Conservation (phyloP, 2,329 filamentous ascomycete genomes). For the Beauveria pseudobassiana region DNA sequence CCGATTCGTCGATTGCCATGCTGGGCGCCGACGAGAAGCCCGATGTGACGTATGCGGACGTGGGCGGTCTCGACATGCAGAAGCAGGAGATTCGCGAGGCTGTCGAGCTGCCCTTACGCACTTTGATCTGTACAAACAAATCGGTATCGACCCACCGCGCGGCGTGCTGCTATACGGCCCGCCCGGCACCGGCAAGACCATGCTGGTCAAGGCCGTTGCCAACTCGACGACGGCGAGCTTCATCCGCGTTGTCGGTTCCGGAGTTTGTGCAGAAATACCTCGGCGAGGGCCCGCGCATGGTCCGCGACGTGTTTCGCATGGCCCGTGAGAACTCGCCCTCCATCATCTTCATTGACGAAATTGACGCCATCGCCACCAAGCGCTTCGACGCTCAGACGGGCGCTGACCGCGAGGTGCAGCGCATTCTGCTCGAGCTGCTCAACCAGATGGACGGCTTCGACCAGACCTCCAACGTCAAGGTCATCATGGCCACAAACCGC, state of each 20-base stretch:
- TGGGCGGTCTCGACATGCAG: slow-evolving; percentile 97
- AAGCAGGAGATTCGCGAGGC: slow-evolving; percentile 99
- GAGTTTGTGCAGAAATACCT: slow-evolving; percentile 99
- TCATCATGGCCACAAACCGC: slow-evolving; percentile 99
- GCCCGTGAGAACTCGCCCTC: slow-evolving; percentile 95
- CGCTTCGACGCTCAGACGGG: slow-evolving; percentile 98
- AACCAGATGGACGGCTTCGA: slow-evolving; percentile 99
- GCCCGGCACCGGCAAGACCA: slow-evolving; percentile 92
- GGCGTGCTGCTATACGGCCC: slow-evolving; percentile 95
- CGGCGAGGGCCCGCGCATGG: slow-evolving; percentile 96
- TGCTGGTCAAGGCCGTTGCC: slow-evolving; percentile 96
- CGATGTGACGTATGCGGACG: slow-evolving; percentile 95
- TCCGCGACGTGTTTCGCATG: slow-evolving; percentile 98
- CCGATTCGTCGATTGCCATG: slow-evolving; percentile 98
- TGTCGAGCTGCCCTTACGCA: slow-evolving; percentile 95
- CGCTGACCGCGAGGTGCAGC: slow-evolving; percentile 95
- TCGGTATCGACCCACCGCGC: slow-evolving; percentile 94
- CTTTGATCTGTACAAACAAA: slow-evolving; percentile 98
- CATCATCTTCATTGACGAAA: slow-evolving; percentile 99
- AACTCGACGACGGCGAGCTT: slow-evolving; percentile 98
- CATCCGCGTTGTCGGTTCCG: slow-evolving; percentile 94
- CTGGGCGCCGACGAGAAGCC: slow-evolving; percentile 94
- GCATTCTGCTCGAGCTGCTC: slow-evolving; percentile 91
- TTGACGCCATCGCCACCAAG: slow-evolving; percentile 97
- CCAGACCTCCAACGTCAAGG: slow-evolving; percentile 97